Base-by-base conservation (phyloP, 495 filamentous ascomycete genomes). In the Hypoxylon trugodes region DNA sequence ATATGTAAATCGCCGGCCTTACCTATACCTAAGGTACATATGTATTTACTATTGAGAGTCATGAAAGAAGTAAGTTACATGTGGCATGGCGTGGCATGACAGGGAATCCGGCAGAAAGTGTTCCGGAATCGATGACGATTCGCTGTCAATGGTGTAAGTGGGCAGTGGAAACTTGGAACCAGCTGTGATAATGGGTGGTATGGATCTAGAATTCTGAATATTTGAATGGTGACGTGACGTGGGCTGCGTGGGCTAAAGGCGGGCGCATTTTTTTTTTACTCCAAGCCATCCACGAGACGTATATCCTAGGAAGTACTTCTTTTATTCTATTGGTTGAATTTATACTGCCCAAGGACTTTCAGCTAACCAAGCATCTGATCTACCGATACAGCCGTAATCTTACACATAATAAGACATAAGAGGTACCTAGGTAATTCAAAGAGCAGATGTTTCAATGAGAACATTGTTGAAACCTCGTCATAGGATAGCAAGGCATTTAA, bases 41-140 rank as follows among this genome's bases (percentile, higher is more conserved):
- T 10, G n/a, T n/a, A n/a, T 10, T 30, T 30, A 30, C 28, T 30
- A 40, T 16, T 40, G 4, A 5, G 10, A 40, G 21, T 19, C 15
- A 19, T 41, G 21, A 5, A 19, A 2, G 15, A 8, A 8, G 9
- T 37, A 19, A 12, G 13, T 48, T 55, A 42, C 38, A 48, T 50
- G 52, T 51, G 50, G 60, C 61, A 26, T 45, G 54, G 62, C 61
- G 37, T 63, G 60, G 55, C 62, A 56, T 65, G 55, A 37, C 56
- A 46, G 48, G 35, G 9, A 46, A 42, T 21, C 38, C 8, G 24
- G 12, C 6, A 28, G 32, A 33, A 15, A 9, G 25, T 13, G 22
- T 10, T 30, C 32, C 9, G 33, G 12, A 30, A 22, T 15, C 16
- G 42, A 60, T 56, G 62, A 60, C 55, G 62, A 61, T 66, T 60